Evolutionary conservation across 208 protist species (phyloP).

Genomic region (Trypanosomatidae sp.): DNA sequence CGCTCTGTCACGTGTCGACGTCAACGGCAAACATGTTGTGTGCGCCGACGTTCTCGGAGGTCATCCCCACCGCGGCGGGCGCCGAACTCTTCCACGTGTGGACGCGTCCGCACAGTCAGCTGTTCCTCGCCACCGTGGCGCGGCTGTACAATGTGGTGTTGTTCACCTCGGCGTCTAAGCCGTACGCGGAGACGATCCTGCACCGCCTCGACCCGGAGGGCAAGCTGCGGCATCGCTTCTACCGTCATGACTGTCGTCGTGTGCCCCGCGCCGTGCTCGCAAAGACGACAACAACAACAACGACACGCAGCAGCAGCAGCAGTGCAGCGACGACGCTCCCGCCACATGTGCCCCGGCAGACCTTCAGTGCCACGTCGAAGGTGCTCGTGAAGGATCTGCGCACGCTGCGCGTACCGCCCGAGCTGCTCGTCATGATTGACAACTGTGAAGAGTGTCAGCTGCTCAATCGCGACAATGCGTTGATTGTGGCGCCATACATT

Average conservation of each 20-base stretch:
- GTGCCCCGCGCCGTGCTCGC: conserved; percentile 28
- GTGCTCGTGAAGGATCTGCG: conserved; percentile 77
- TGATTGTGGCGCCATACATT: conserved; percentile 69
- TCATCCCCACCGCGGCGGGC: conserved; percentile 64
- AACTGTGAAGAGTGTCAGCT: conserved; percentile 71
- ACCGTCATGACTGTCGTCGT: conserved; percentile 64
- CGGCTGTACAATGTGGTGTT: conserved; percentile 78
- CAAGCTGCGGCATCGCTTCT: conserved; percentile 50
- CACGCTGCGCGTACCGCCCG: conserved; percentile 63
- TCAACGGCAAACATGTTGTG: conserved; percentile 32
- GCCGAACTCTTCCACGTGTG: conserved; percentile 82
- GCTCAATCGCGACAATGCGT: conserved; percentile 64
- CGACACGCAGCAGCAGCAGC: conserved; percentile 2
- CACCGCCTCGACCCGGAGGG: conserved; percentile 66
- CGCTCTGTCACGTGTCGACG: conserved; percentile 77
- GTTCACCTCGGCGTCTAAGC: conserved; percentile 80
- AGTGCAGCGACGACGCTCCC: neutral
- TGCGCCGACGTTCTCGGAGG: conserved; percentile 77
- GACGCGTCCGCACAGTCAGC: conserved; percentile 52
- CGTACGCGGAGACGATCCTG: conserved; percentile 83
- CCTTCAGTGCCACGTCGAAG: conserved; percentile 32
- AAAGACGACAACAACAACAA: conserved; percentile 5
- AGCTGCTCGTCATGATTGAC: conserved; percentile 80
- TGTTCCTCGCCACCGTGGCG: conserved; percentile 56
- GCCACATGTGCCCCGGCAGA: neutral